These are phyloP conservation scores for Lentinula sp. DNA, from an alignment of 768 basidiomycete species.

Conservation along the genomic window DNA sequence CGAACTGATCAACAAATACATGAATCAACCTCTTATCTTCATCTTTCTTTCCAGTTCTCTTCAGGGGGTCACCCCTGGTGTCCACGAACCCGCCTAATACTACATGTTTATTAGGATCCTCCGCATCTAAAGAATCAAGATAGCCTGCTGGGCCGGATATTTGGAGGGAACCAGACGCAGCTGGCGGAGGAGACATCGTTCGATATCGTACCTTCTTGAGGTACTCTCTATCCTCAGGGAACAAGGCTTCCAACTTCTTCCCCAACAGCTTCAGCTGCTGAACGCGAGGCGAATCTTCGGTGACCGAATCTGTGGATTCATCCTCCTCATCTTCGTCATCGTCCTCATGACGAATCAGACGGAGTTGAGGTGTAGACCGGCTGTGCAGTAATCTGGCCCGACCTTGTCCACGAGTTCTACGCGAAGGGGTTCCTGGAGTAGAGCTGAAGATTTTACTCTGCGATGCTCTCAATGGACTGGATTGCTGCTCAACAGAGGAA, in stretches of 20 bases:
- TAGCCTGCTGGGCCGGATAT: slow-evolving; percentile 6
- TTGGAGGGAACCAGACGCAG: slow-evolving; percentile 9
- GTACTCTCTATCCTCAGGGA: slow-evolving; percentile 14
- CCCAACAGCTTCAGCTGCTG: slow-evolving; percentile 14
- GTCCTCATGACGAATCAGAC: slow-evolving; percentile 7
- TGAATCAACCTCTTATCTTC: slow-evolving; percentile 24
- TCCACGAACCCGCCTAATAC: slow-evolving; percentile 16
- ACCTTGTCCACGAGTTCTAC: slow-evolving; percentile 1
- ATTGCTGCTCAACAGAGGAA: slow-evolving; percentile 17
- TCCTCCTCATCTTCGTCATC: slow-evolving; percentile 9
- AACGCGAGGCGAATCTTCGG: slow-evolving; percentile 13
- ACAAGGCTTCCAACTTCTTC: slow-evolving; percentile 15
- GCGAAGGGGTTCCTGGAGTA: slow-evolving; percentile 9
- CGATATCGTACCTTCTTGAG: slow-evolving; percentile 9
- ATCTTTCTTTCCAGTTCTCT: slow-evolving; percentile 4
- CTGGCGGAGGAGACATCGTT: slow-evolving; percentile 3
- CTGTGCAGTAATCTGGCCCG: slow-evolving; percentile 4
- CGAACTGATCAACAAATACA: slow-evolving; percentile 41
- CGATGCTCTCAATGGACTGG: slow-evolving; percentile 12
- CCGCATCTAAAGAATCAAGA: background rate
- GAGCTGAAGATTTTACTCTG: slow-evolving; percentile 6
- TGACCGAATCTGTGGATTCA: slow-evolving; percentile 6
- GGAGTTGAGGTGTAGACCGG: slow-evolving; percentile 15
- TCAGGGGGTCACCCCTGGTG: slow-evolving; percentile 16
- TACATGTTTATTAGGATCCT: background rate